Evolutionary conservation across 139 green algal genomes (phyloP), one percentile per base, ranked within the genome.

Genomic region (Chlorella sp.): DNA sequence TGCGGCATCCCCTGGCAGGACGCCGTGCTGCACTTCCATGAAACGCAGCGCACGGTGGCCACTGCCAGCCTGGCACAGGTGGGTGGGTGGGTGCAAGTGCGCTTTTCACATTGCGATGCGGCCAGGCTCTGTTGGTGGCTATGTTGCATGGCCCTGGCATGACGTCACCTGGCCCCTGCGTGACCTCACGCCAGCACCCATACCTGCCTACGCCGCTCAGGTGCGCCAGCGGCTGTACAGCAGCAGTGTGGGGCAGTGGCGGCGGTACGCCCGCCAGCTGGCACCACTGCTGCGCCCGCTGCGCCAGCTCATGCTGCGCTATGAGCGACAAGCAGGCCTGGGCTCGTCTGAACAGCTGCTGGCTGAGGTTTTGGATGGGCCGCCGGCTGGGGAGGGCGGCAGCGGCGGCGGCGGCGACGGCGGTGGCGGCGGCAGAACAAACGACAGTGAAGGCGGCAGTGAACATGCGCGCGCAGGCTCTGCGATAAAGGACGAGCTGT

Each of bases 61-160:
- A 96, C 94, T 1, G 94, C 94, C 62, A 95, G 93, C 83, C 80
- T 94, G 47, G 88, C 81, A 38, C 92, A 95, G 90, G 91, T 78
- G 67, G 30, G 67, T 30, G 32, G 38, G 15, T 4, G 20, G 30
- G 2, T 60, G 70, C n/a, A n/a, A n/a, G n/a, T n/a, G 44, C 44
- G 44, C 44, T 51, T 6, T 9, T 51, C 44, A n/a, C n/a, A n/a
- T 51, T 76, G 47, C 70, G 15, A 4, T 85, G 74, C n/a, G n/a
- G n/a, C n/a, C n/a, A n/a, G n/a, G n/a, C n/a, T n/a, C n/a, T n/a
- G n/a, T n/a, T n/a, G n/a, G n/a, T n/a, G n/a, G n/a, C n/a, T n/a
- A n/a, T n/a, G n/a, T n/a, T n/a, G n/a, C n/a, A n/a, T n/a, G n/a
- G n/a, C n/a, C n/a, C n/a, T n/a, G n/a, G n/a, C n/a, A n/a, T n/a